Percentiles rank a stretch among this genome's conserved stretches.
phyloP scores from a whole-genome alignment of 2,329 filamentous ascomycete species.

The Aspergillus terreus region DNA sequence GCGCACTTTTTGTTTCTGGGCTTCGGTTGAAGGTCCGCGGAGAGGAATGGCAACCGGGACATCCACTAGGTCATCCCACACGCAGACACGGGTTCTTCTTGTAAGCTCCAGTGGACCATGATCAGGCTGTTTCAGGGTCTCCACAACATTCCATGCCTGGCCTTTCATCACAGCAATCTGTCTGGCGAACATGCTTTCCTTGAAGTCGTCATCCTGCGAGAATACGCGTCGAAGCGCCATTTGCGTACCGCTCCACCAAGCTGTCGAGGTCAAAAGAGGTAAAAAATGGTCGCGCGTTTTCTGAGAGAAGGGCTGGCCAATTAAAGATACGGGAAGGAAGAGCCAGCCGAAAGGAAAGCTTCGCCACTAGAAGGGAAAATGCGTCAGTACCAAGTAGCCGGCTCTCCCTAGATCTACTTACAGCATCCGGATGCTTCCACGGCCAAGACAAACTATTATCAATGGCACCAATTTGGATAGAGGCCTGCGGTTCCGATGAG shows the following conservation, averaged over 20 bases:
- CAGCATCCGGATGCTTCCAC: constrained; percentile 96
- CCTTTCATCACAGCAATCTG: constrained; percentile 99
- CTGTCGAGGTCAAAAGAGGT: constrained; percentile 87
- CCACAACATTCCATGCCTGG: constrained; percentile 98
- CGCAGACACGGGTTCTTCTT: constrained; percentile 82
- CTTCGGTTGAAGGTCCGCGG: constrained; percentile 78
- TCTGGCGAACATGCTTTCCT: constrained; percentile 97
- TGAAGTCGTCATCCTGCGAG: constrained; percentile 88
- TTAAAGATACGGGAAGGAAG: constrained; percentile 92
- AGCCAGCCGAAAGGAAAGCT: constrained; percentile 99
- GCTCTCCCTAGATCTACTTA: constrained; percentile 34
- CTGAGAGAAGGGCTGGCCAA: constrained; percentile 92
- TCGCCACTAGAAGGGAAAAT: constrained; percentile 50
- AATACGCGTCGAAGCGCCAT: constrained; percentile 82
- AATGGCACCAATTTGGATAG: constrained; percentile 82
- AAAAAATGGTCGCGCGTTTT: constrained; percentile 92
- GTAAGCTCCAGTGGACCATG: constrained; percentile 94
- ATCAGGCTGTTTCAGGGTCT: constrained; percentile 87
- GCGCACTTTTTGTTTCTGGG: constrained; percentile 61
- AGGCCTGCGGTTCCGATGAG: constrained; percentile 47
- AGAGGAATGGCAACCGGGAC: constrained; percentile 92
- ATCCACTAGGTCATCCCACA: constrained; percentile 97
- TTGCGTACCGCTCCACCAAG: constrained; percentile 97
- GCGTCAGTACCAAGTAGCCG: neutral
- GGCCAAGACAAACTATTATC: constrained; percentile 98